Conservation (phyloP, 371 early-diverging fungal genomes). For the Amoeboaphelidium protococcarum region DNA sequence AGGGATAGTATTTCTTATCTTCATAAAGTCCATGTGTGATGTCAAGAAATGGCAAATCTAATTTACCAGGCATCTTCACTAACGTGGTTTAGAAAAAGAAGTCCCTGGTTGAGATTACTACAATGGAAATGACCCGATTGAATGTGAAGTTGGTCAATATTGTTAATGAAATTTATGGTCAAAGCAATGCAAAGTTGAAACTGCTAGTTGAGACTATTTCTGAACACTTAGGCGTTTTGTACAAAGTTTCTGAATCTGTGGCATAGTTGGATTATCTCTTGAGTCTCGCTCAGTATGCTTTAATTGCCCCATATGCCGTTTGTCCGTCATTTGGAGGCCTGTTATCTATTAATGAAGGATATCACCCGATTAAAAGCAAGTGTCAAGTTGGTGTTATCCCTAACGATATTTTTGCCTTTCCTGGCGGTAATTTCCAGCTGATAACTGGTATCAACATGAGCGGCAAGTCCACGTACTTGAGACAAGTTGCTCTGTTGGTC, state of each 20-base stretch:
- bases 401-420: conserved; percentile 43
- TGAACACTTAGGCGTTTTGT: conserved; percentile 29
- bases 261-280: conserved; percentile 51
- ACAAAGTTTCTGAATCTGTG: conserved; percentile 47
- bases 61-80: conserved; percentile 26
- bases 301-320: conserved; percentile 10
- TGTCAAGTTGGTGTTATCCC: conserved; percentile 25
- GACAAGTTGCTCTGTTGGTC: conserved; percentile 53
- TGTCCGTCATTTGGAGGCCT: conserved; percentile 55
- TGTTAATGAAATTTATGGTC: conserved; percentile 45
- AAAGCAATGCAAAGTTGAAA: conserved; percentile 36
- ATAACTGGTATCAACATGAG: conserved; percentile 97
- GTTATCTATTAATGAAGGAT: conserved; percentile 42
- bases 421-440: conserved; percentile 41
- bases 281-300: conserved; percentile 30
- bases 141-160: conserved; percentile 35
- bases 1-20: neutral
- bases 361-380: conserved; percentile 43
- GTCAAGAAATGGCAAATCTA: neutral
- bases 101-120: conserved; percentile 31
- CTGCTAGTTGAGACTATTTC: conserved; percentile 27
- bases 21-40: neutral
- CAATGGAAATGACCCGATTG: conserved; percentile 35
- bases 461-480: conserved; percentile 80
- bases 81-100: conserved; percentile 28